These are phyloP conservation scores for Scheffersomyces cryptocercus DNA, from an alignment of 1,139 yeast genomes.

Conservation along the genomic window DNA sequence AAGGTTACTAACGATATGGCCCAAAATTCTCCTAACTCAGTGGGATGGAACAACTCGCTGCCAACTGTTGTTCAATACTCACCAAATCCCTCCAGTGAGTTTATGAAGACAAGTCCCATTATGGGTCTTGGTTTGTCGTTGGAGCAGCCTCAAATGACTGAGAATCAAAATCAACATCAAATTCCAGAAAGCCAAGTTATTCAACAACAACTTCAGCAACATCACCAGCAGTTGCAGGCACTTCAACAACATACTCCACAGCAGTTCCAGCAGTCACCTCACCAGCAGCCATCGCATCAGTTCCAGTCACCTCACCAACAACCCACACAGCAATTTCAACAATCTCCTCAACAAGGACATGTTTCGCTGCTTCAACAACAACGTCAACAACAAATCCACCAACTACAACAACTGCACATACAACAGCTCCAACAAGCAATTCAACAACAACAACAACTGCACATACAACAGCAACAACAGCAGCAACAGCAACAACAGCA, in stretches of 20 bases:
- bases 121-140: neutral
- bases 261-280: neutral
- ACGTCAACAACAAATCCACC: too few relatives aligned
- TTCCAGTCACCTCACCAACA: neutral
- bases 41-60: neutral
- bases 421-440: too few relatives aligned
- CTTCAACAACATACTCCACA: neutral
- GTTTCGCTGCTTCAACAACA: too few relatives aligned
- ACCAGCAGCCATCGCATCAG: neutral
- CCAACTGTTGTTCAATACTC: conserved; percentile 1
- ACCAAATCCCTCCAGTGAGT: neutral
- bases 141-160: neutral
- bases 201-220: neutral
- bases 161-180: neutral
- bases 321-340: neutral
- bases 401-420: too few relatives aligned
- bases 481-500: conserved; percentile 4
- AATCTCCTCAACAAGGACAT: too few relatives aligned
- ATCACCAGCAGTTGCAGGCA: neutral
- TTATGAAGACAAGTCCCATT: neutral
- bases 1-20: neutral
- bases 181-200: neutral
- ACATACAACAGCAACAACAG: conserved; percentile 4
- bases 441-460: too few relatives aligned
- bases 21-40: neutral